These are phyloP conservation scores for Grigorovia jiainica DNA, from an alignment of 805 yeast genomes.

Conservation along the genomic window DNA sequence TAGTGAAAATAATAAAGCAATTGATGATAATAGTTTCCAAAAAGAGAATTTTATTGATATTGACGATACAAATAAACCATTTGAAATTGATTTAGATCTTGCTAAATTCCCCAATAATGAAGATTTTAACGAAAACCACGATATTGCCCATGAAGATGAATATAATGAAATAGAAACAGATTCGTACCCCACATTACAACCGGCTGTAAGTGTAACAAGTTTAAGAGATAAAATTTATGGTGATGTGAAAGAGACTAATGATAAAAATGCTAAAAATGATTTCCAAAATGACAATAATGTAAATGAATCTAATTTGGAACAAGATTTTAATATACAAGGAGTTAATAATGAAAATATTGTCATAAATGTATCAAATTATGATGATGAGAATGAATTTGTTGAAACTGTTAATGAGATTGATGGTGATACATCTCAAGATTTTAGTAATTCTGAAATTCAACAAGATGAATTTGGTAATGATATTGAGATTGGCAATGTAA, in stretches of 20 bases:
- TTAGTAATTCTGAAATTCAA: slow-evolving; percentile 5
- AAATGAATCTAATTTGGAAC: too few species aligned
- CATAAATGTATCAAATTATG: background rate
- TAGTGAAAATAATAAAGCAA: too few species aligned
- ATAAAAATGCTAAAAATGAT: slow-evolving; percentile 1
- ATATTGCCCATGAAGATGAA: background rate
- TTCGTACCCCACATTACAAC: slow-evolving; percentile 10
- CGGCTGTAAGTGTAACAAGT: slow-evolving; percentile 14
- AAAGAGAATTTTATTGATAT: too few species aligned
- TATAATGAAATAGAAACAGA: background rate
- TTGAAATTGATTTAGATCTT: background rate
- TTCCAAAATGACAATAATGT: background rate
- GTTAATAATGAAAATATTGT: too few species aligned
- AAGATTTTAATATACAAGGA: too few species aligned
- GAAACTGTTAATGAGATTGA: slow-evolving; percentile 16
- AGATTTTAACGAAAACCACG: background rate
- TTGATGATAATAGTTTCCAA: too few species aligned
- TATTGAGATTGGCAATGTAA: background rate
- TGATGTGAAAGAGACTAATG: slow-evolving; percentile 4
- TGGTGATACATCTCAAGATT: slow-evolving; percentile 18
- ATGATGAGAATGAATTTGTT: slow-evolving; percentile 5
- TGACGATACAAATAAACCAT: background rate
- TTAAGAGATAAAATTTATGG: background rate
- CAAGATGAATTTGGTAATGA: background rate
- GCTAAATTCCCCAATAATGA: background rate